Evolutionary conservation across 306 rosid species (phyloP), one percentile per base, ranked within the genome.

Genomic region (Clitoria ternatea): DNA sequence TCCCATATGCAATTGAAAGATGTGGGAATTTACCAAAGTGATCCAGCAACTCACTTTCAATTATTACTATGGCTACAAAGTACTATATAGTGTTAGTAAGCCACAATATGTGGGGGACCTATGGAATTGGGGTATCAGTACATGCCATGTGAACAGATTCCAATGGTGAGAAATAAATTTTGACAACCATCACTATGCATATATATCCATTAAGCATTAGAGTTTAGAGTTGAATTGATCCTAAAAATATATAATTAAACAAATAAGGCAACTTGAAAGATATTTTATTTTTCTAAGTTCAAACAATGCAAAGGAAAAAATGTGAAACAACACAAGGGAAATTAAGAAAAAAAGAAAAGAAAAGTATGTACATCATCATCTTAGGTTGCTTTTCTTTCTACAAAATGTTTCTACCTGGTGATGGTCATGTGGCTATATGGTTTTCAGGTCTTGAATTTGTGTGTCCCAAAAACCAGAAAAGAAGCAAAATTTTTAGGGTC

Each of bases 251-350:
- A 14, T 42, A 33, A 66, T 33, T 32, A 11, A 48, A 30, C 12
- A 66, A 33, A 66, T 18, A 11, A 55, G 43, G 22, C 56, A 55
- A 1, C 54, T 47, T 48, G 27, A 61, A 33, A 61, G 13, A 40
- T 11, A 70, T 48, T 45, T 64, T 37, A 69, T 26, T 43, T 22
- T 59, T 61, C 42, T 79, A 44, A 53, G 24, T n/a, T 59, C 7
- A 13, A 32, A 56, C 23, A 52, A 32, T 30, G 37, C 48, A 69
- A 13, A 37, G 3, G 10, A 26, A 37, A 12, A 66, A 29, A 42
- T 20, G 20, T 37, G 35, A 39, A 6, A 7, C 2, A 14, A 63
- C 53, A 63, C 37, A 23, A 2, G 7, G 8, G 5, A 48, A 56
- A 32, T 15, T 30, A 30, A 30, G 29, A 2, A 0, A 59, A 59